These are phyloP conservation scores for Hygrophila difformis DNA, from an alignment of 257 asterid species.

Conservation along the genomic window DNA sequence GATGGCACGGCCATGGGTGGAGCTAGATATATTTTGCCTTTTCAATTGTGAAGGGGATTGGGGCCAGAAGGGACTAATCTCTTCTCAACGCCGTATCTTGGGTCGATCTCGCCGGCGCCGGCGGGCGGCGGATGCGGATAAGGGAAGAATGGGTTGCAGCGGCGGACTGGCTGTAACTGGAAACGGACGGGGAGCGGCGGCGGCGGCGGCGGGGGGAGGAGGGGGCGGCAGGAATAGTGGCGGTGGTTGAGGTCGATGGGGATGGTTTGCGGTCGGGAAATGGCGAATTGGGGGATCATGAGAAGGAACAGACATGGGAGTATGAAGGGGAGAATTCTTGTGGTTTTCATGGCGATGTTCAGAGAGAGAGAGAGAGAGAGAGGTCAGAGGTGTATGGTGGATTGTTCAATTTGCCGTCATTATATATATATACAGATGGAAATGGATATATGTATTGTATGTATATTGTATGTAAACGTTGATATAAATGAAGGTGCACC, in stretches of 20 bases:
- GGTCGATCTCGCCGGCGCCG: slow-evolving; percentile 44
- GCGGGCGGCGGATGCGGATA: slow-evolving; percentile 18
- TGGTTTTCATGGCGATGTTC: no score
- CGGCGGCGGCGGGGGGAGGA: slow-evolving; percentile 24
- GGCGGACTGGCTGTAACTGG: slow-evolving; percentile 46
- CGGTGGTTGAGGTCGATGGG: slow-evolving; percentile 10
- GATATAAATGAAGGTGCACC: no score
- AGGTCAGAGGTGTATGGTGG: no score
- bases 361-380: no score
- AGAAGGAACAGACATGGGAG: no score
- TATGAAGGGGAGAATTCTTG: no score
- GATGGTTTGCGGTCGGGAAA: slow-evolving; percentile 15
- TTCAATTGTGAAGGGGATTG: slow-evolving; percentile 79
- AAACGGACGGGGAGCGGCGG: slow-evolving; percentile 24
- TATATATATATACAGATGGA: no score
- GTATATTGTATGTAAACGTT: no score
- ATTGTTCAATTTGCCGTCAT: no score
- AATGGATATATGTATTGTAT: no score
- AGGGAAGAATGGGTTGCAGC: slow-evolving; percentile 39
- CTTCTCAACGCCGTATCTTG: slow-evolving; percentile 71
- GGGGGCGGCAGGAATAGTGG: slow-evolving; percentile 24
- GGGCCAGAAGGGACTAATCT: slow-evolving; percentile 91
- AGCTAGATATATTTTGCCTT: no score
- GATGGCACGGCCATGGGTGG: no score
- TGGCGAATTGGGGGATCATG: not conserved